Conservation (phyloP, 768 basidiomycete genomes). For the Tylopilus plumbeoviolaceoides region DNA sequence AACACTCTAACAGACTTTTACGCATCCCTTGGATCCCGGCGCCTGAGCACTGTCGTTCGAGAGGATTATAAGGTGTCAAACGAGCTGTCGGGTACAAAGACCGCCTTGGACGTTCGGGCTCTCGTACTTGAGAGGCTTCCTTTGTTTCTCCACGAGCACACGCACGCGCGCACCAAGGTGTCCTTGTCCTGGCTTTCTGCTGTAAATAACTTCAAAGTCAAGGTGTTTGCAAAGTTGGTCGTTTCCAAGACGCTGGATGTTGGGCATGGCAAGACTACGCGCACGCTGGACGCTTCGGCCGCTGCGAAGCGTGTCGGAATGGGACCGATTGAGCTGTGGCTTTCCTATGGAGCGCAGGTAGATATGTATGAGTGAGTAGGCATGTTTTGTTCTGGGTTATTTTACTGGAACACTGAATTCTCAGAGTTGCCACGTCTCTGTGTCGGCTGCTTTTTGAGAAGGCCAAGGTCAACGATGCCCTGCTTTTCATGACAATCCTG, state of each 20-base stretch:
- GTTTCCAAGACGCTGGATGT: not conserved
- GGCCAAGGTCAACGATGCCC: not conserved
- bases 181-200: not conserved
- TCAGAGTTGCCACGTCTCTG: not conserved
- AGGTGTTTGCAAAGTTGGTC: not conserved
- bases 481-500: not conserved
- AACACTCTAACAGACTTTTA: not conserved
- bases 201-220: not conserved
- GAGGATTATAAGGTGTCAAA: not conserved
- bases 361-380: conserved; percentile 2
- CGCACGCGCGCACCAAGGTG: not conserved
- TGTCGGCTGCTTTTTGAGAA: conserved; percentile 1
- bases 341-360: not conserved
- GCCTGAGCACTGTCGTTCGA: not conserved
- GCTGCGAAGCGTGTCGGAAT: not conserved
- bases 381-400: too few relatives aligned
- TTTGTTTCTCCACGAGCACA: not conserved
- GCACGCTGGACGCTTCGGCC: not conserved
- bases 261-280: not conserved
- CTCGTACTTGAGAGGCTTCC: not conserved
- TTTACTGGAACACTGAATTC: not conserved
- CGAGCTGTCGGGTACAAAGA: not conserved
- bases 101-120: not conserved
- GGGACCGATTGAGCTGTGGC: not conserved
- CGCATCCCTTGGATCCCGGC: not conserved